Conservation (phyloP, 2,329 filamentous ascomycete species). For the Colletotrichum lupini region DNA sequence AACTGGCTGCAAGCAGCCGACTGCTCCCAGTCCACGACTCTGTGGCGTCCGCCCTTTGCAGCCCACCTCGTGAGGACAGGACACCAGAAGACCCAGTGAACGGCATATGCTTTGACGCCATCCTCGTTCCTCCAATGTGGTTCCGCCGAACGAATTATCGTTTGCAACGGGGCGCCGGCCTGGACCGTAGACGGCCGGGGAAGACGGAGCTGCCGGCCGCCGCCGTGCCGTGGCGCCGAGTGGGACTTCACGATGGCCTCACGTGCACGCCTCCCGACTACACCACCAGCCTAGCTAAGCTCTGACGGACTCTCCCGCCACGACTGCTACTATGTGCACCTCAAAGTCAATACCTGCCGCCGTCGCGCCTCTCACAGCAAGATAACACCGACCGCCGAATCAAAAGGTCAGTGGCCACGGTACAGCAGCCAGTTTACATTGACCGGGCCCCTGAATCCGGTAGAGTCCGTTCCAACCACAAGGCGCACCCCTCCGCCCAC, state of each 20-base stretch:
- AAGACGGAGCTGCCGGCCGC: conserved; percentile 9
- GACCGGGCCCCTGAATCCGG: neutral
- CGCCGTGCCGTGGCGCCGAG: conserved; percentile 15
- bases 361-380: too few relatives aligned
- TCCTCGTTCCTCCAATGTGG: neutral
- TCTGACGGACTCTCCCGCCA: conserved; percentile 17
- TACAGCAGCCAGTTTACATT: neutral
- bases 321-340: neutral
- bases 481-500: conserved; percentile 18
- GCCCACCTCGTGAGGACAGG: neutral
- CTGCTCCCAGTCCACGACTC: neutral
- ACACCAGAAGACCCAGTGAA: neutral
- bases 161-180: conserved; percentile 9
- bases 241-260: conserved; percentile 27
- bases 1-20: neutral
- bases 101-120: neutral
- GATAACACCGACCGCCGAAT: neutral
- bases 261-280: conserved; percentile 9
- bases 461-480: conserved; percentile 3
- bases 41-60: conserved; percentile 18
- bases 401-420: conserved; percentile 16
- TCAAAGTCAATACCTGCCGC: neutral
- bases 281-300: conserved; percentile 3
- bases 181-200: conserved; percentile 16
- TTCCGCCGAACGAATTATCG: neutral